Percentiles rank a stretch among this genome's conserved stretches.
These are phyloP conservation scores for Psophocarpus tetragonolobus DNA, from an alignment of 306 rosid species.

Conservation along the genomic window DNA sequence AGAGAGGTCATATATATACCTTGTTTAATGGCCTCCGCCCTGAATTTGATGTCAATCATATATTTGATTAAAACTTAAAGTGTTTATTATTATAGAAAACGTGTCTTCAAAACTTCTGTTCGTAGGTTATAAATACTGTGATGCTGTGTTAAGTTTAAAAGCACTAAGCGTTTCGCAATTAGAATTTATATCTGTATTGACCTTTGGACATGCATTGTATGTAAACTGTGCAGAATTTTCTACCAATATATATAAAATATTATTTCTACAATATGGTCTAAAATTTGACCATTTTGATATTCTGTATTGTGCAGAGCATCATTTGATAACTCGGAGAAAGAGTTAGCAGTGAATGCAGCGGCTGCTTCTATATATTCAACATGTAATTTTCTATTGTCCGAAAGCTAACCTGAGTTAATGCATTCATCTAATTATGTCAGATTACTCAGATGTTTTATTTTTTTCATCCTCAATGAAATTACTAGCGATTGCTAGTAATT, in stretches of 20 bases:
- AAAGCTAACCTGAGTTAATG: conserved; percentile 42
- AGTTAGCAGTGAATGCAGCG: conserved; percentile 86
- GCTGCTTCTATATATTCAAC: conserved; percentile 97
- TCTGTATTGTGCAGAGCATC: conserved; percentile 44
- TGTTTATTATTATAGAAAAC: neutral
- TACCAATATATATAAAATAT: neutral
- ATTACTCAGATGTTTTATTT: neutral
- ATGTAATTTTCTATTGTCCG: conserved; percentile 71
- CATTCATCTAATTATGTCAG: conserved; percentile 15
- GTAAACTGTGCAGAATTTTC: conserved; percentile 15
- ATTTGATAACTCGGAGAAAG: conserved; percentile 63
- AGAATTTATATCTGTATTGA: neutral
- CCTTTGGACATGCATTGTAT: conserved; percentile 1
- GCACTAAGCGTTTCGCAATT: neutral
- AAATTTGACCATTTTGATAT: neutral
- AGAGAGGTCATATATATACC: neutral
- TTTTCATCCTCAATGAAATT: neutral
- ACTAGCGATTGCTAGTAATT: conserved; percentile 1
- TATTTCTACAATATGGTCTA: neutral
- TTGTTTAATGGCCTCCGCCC: neutral
- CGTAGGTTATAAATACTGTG: neutral
- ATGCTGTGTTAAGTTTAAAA: neutral
- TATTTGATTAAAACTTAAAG: neutral
- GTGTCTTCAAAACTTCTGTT: neutral
- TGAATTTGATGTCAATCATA: neutral